These are phyloP conservation scores for Ustilago vetiveriae DNA, from an alignment of 1,284 basidiomycete species.

Conservation along the genomic window DNA sequence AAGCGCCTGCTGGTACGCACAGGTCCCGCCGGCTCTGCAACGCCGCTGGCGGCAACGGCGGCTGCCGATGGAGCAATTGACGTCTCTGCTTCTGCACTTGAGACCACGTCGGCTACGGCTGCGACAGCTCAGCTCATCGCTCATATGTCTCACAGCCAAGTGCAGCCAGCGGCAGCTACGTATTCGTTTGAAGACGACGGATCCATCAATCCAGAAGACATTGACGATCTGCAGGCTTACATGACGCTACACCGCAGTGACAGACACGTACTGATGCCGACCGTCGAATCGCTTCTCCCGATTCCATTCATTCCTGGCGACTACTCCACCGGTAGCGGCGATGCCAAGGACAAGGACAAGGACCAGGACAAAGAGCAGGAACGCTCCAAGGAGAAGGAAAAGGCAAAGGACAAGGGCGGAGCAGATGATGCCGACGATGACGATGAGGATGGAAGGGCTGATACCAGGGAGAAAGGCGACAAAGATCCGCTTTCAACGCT, in stretches of 20 bases:
- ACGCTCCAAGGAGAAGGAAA: constrained; percentile 15
- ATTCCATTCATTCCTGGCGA: constrained; percentile 36
- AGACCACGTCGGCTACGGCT: constrained; percentile 8
- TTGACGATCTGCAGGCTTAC: constrained; percentile 48
- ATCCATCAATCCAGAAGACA: constrained; percentile 47
- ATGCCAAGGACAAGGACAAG: constrained; percentile 24
- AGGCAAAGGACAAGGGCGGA: constrained; percentile 22
- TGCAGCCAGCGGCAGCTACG: constrained; percentile 10
- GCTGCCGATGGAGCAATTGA: background rate
- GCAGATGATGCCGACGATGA: constrained; percentile 36
- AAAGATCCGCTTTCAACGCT: constrained; percentile 44
- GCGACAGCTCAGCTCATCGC: constrained; percentile 33
- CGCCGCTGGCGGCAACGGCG: constrained; percentile 8
- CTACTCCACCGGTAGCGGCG: constrained; percentile 15
- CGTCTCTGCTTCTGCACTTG: background rate
- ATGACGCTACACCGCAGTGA: constrained; percentile 37
- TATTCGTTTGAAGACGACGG: constrained; percentile 52
- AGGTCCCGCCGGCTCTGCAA: constrained; percentile 17
- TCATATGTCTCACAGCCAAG: constrained; percentile 24
- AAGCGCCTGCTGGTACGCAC: constrained; percentile 27
- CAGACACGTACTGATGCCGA: constrained; percentile 35
- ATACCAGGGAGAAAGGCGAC: constrained; percentile 35
- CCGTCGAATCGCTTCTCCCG: constrained; percentile 54
- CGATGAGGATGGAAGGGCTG: constrained; percentile 32
- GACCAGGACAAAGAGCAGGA: constrained; percentile 23